Evolutionary conservation across 208 protist genomes (phyloP).

Genomic region (Trypanosoma avium): DNA sequence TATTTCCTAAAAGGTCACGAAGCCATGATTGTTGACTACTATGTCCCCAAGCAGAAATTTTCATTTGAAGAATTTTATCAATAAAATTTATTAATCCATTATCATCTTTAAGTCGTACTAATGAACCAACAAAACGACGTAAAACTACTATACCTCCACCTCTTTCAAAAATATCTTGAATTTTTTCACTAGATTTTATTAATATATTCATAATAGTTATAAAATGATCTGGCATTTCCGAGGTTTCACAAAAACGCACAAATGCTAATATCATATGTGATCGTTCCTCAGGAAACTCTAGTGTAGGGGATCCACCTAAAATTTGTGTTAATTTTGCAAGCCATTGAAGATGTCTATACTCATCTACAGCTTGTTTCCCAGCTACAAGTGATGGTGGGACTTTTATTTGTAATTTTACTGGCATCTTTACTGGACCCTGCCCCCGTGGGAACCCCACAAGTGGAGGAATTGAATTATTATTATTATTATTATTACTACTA

Average conservation of each 20-base stretch:
- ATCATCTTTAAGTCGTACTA: conserved; percentile 34
- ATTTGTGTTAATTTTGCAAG: conserved; percentile 61
- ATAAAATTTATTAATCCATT: conserved; percentile 55
- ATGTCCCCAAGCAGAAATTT: conserved; percentile 44
- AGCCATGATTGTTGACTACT: conserved; percentile 70
- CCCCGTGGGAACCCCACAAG: conserved; percentile 33
- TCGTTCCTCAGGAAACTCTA: conserved; percentile 65
- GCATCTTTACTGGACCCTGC: conserved; percentile 19
- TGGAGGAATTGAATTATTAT: conserved; percentile 16
- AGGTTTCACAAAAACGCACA: conserved; percentile 73
- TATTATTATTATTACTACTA: conserved; percentile 22
- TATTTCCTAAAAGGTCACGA: conserved; percentile 44
- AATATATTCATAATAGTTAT: conserved; percentile 55
- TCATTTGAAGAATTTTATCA: conserved; percentile 53
- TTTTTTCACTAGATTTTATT: conserved; percentile 43
- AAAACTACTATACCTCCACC: conserved; percentile 66
- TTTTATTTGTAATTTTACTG: conserved; percentile 8
- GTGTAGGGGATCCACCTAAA: conserved; percentile 41
- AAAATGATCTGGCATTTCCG: conserved; percentile 57
- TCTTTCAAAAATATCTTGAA: conserved; percentile 67
- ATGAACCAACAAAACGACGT: conserved; percentile 53
- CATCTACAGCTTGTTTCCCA: conserved; percentile 58
- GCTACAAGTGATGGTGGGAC: conserved; percentile 23
- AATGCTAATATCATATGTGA: conserved; percentile 49
- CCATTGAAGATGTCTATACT: conserved; percentile 76